Evolutionary conservation across 495 filamentous ascomycete species (phyloP).

Genomic region (Aspergillus olivimuriae): DNA sequence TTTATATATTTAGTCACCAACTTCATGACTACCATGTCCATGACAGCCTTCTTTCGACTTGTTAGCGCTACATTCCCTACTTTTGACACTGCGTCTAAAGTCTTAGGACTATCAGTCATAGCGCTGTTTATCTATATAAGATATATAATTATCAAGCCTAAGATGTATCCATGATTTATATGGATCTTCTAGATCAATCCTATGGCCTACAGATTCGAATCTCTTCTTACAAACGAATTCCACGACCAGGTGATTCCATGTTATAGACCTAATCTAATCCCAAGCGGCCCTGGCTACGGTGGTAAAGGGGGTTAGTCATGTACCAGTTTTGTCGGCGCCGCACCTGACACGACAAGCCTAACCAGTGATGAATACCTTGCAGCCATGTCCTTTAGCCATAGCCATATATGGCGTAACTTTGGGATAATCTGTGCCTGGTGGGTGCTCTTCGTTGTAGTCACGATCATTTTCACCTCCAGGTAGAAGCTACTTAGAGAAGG

Average conservation of each 20-base stretch:
- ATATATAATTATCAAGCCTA: constrained; percentile 50
- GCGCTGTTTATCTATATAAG: constrained; percentile 50
- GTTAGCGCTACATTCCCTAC: constrained; percentile 43
- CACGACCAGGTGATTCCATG: constrained; percentile 37
- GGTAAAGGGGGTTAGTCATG: no score
- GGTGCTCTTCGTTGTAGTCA: constrained; percentile 8
- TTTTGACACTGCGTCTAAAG: constrained; percentile 47
- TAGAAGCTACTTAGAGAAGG: neutral
- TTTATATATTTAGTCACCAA: neutral
- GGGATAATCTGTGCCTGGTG: constrained; percentile 37
- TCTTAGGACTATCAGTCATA: constrained; percentile 37
- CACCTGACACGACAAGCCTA: constrained; percentile 30
- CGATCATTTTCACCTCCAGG: neutral
- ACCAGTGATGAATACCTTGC: constrained; percentile 40
- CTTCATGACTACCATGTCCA: constrained; percentile 9
- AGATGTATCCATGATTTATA: constrained; percentile 64
- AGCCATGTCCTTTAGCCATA: constrained; percentile 39
- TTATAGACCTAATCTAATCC: constrained; percentile 41
- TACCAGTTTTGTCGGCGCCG: constrained; percentile 34
- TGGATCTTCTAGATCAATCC: constrained; percentile 66
- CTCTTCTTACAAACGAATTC: constrained; percentile 56
- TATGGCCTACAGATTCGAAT: constrained; percentile 59
- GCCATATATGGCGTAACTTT: constrained; percentile 39
- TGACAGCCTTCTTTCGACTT: constrained; percentile 48
- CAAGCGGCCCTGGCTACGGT: constrained; percentile 26